These are phyloP conservation scores for Cudoniella acicularis DNA, from an alignment of 495 filamentous ascomycete genomes.

Conservation along the genomic window DNA sequence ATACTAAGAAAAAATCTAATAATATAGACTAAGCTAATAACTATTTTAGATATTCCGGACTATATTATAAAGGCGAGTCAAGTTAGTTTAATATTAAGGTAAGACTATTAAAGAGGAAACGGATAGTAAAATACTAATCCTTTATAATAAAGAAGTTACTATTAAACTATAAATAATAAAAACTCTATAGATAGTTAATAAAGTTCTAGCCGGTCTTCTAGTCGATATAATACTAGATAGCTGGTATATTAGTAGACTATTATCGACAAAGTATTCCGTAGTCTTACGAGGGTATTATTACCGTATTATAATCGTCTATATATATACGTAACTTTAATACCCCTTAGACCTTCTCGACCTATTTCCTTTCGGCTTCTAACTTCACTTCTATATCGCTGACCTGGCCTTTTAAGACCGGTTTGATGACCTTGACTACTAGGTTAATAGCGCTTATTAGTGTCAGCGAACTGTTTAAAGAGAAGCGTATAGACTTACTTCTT, in stretches of 20 bases:
- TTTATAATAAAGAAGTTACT: background rate
- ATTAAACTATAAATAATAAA: background rate
- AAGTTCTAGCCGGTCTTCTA: constrained; percentile 3
- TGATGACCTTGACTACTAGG: background rate
- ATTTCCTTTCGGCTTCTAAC: background rate
- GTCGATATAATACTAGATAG: constrained; percentile 4
- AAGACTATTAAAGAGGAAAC: too few relatives aligned
- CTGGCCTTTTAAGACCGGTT: background rate
- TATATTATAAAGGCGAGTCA: too few relatives aligned
- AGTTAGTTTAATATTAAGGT: too few relatives aligned
- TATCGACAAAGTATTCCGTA: background rate
- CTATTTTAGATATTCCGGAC: too few relatives aligned
- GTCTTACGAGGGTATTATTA: background rate
- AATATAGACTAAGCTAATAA: too few relatives aligned
- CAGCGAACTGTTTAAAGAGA: background rate
- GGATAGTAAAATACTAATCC: too few relatives aligned
- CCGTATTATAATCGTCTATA: background rate
- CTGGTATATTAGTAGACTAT: background rate
- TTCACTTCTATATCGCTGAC: background rate
- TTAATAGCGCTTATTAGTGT: background rate
- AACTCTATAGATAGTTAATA: constrained; percentile 1
- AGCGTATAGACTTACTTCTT: constrained; percentile 1
- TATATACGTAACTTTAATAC: background rate
- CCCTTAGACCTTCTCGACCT: constrained; percentile 1
- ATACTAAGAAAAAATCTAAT: too few relatives aligned